Conservation (phyloP, 2,329 filamentous ascomycete genomes). For the Talaromyces funiculosus region DNA sequence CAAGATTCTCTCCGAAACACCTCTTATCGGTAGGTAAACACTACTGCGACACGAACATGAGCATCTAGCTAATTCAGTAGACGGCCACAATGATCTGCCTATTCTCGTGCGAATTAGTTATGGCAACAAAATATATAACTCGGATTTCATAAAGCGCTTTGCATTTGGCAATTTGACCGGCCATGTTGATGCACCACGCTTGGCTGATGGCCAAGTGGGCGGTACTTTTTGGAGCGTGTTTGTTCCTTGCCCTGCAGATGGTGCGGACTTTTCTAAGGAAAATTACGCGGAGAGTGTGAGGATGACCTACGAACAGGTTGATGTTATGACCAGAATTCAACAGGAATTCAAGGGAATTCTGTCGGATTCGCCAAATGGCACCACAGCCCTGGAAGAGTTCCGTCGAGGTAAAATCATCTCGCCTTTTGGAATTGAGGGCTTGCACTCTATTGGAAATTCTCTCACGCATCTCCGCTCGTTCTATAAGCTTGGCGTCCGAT, state of each 20-base stretch:
- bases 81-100: slow-evolving; percentile 86
- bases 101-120: slow-evolving; percentile 63
- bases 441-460: slow-evolving; percentile 89
- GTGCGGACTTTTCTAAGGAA: slow-evolving; percentile 65
- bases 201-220: slow-evolving; percentile 60
- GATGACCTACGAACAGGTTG: slow-evolving; percentile 32
- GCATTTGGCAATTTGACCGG: slow-evolving; percentile 60
- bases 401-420: slow-evolving; percentile 62
- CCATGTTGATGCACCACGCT: slow-evolving; percentile 75
- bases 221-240: slow-evolving; percentile 94
- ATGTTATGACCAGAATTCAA: slow-evolving; percentile 31
- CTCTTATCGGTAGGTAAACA: slow-evolving; percentile 41
- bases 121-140: slow-evolving; percentile 70
- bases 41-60: neutral
- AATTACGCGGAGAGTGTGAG: slow-evolving; percentile 56
- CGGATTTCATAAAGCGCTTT: slow-evolving; percentile 69
- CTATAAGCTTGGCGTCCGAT: slow-evolving; percentile 73
- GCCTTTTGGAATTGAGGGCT: slow-evolving; percentile 74
- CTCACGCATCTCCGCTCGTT: slow-evolving; percentile 63
- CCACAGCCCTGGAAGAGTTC: slow-evolving; percentile 58
- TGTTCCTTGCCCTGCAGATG: slow-evolving; percentile 67
- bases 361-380: slow-evolving; percentile 52
- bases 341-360: slow-evolving; percentile 44
- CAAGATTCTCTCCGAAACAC: slow-evolving; percentile 42
- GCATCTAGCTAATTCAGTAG: slow-evolving; percentile 41